A percentile compares a stretch with the other conserved stretches of the same genome.
phyloP scores from a whole-genome alignment of 345 rosid species.

The Hevea brasiliensis region DNA sequence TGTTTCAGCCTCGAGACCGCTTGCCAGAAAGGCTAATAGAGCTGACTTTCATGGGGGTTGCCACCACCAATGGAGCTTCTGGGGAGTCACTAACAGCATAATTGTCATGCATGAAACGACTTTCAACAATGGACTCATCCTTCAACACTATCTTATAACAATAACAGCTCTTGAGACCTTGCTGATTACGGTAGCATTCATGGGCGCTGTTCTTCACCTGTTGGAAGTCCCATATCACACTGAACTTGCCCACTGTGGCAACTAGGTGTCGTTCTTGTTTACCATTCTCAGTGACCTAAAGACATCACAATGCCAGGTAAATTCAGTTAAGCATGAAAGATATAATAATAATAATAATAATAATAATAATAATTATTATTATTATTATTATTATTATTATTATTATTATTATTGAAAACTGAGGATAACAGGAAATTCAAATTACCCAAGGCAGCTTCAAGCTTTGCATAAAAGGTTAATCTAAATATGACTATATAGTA shows the following conservation, averaged over 20 bases:
- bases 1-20: slow-evolving; percentile 30
- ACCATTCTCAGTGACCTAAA: slow-evolving; percentile 87
- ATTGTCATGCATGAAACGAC: slow-evolving; percentile 94
- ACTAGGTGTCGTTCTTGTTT: slow-evolving; percentile 90
- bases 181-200: slow-evolving; percentile 79
- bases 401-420: not conserved
- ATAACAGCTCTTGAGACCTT: slow-evolving; percentile 94
- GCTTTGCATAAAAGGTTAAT: not conserved
- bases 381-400: no score
- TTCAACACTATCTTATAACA: slow-evolving; percentile 88
- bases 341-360: no score
- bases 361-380: no score
- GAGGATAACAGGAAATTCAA: not conserved
- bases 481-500: not conserved
- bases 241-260: slow-evolving; percentile 91
- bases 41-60: slow-evolving; percentile 93
- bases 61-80: slow-evolving; percentile 94
- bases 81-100: slow-evolving; percentile 70
- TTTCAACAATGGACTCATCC: slow-evolving; percentile 89
- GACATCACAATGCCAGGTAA: slow-evolving; percentile 1
- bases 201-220: slow-evolving; percentile 90
- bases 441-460: not conserved
- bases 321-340: not conserved
- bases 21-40: slow-evolving; percentile 86
- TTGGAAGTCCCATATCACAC: slow-evolving; percentile 96